Evolutionary conservation across 441 rosid genomes (phyloP).

Genomic region (Euphorbia schlechtendalii): DNA sequence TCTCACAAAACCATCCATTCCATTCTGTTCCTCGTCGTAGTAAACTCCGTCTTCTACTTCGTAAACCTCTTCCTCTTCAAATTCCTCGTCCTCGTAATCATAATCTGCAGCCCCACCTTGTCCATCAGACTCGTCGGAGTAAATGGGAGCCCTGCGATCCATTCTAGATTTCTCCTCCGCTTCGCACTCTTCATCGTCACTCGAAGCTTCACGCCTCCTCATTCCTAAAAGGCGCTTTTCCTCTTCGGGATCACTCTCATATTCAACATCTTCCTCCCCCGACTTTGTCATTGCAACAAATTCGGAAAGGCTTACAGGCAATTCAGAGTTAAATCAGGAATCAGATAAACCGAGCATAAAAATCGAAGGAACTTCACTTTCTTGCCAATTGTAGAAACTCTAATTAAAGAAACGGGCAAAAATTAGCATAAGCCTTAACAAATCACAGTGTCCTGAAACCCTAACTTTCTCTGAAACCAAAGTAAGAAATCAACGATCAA

Average conservation of each 20-base stretch:
- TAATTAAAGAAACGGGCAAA: not conserved
- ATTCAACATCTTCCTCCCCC: slow-evolving; percentile 56
- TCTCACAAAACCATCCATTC: slow-evolving; percentile 20
- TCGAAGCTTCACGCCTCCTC: slow-evolving; percentile 80
- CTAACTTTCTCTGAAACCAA: not conserved
- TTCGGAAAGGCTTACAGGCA: not conserved
- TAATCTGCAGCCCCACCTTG: slow-evolving; percentile 62
- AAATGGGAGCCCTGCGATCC: slow-evolving; percentile 39
- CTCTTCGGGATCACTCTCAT: slow-evolving; percentile 95
- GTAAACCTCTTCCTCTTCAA: too few species aligned
- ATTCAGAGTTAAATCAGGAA: too few species aligned
- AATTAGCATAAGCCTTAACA: not conserved
- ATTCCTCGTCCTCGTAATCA: slow-evolving; percentile 52
- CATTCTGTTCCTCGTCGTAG: slow-evolving; percentile 36
- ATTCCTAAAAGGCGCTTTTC: slow-evolving; percentile 48
- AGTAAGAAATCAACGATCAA: slow-evolving; percentile 9
- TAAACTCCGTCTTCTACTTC: slow-evolving; percentile 29
- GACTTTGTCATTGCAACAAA: slow-evolving; percentile 35
- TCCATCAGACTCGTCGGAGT: slow-evolving; percentile 62
- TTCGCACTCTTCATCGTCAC: slow-evolving; percentile 74
- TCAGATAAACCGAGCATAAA: too few species aligned
- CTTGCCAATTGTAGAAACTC: not conserved
- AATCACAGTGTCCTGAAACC: not conserved
- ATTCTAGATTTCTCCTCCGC: slow-evolving; percentile 23
- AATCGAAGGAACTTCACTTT: not conserved